These are phyloP conservation scores for Colletotrichum viniferum DNA, from an alignment of 2,329 filamentous ascomycete genomes.

Conservation along the genomic window DNA sequence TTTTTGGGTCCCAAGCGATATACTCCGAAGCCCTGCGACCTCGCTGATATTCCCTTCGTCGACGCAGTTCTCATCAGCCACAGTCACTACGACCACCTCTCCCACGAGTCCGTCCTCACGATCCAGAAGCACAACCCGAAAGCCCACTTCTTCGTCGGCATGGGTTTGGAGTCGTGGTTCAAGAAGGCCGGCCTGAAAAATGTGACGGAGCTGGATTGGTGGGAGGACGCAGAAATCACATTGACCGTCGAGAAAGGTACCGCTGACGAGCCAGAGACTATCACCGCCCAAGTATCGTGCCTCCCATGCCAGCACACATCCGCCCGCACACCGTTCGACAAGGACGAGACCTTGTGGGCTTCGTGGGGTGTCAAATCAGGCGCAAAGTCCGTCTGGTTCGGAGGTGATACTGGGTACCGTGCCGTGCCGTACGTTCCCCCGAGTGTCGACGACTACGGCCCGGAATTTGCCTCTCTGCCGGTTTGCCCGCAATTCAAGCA, in stretches of 20 bases:
- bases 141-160: slow-evolving; percentile 85
- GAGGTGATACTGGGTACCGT: slow-evolving; percentile 89
- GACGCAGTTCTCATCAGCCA: slow-evolving; percentile 85
- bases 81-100: slow-evolving; percentile 93
- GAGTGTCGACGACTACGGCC: slow-evolving; percentile 71
- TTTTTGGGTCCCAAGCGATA: slow-evolving; percentile 77
- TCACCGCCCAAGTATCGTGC: slow-evolving; percentile 76
- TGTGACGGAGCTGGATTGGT: slow-evolving; percentile 94
- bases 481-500: slow-evolving; percentile 83
- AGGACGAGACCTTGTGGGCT: slow-evolving; percentile 80
- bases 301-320: slow-evolving; percentile 86
- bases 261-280: slow-evolving; percentile 43
- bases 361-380: slow-evolving; percentile 82
- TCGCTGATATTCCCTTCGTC: slow-evolving; percentile 77
- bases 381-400: slow-evolving; percentile 84
- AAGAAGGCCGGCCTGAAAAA: slow-evolving; percentile 69
- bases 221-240: slow-evolving; percentile 80
- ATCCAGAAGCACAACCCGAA: slow-evolving; percentile 74
- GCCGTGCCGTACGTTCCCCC: slow-evolving; percentile 69
- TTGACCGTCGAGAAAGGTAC: slow-evolving; percentile 49
- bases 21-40: slow-evolving; percentile 76
- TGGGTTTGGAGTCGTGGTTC: slow-evolving; percentile 88
- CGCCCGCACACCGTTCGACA: slow-evolving; percentile 71
- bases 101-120: slow-evolving; percentile 74
- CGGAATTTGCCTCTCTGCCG: slow-evolving; percentile 69